These are phyloP conservation scores for Penicillium manginii DNA, from an alignment of 495 filamentous ascomycete species.

Conservation along the genomic window DNA sequence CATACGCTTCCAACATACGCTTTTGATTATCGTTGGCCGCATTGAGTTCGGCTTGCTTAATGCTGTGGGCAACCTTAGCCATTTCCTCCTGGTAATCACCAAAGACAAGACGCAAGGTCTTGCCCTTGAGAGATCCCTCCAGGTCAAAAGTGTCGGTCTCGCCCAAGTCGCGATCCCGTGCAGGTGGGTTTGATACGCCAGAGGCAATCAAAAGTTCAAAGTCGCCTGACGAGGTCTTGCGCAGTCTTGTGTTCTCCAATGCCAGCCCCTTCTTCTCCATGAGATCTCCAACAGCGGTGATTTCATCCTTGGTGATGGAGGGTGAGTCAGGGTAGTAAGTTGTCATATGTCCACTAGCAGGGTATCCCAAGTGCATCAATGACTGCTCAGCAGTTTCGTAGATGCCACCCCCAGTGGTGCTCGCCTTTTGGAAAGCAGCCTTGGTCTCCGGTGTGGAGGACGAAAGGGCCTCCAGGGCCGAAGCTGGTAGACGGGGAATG, in stretches of 20 bases:
- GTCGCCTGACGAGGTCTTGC: conserved; percentile 69
- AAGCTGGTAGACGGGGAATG: conserved; percentile 73
- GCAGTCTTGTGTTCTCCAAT: conserved; percentile 86
- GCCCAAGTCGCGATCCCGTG: conserved; percentile 68
- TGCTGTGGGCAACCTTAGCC: conserved; percentile 71
- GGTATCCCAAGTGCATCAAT: conserved; percentile 84
- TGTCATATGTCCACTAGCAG: conserved; percentile 80
- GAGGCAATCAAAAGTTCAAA: conserved; percentile 89
- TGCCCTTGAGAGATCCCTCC: conserved; percentile 64
- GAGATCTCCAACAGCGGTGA: conserved; percentile 70
- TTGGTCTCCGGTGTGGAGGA: conserved; percentile 61
- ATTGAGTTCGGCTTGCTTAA: conserved; percentile 72
- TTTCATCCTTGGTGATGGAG: conserved; percentile 83
- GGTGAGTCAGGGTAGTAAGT: conserved; percentile 92
- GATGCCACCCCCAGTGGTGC: conserved; percentile 63
- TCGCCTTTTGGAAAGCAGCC: conserved; percentile 64
- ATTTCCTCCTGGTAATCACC: conserved; percentile 84
- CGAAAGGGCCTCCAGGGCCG: conserved; percentile 72
- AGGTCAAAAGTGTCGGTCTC: conserved; percentile 68
- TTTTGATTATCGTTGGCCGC: conserved; percentile 85
- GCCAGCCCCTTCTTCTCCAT: conserved; percentile 73
- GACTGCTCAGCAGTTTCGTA: conserved; percentile 67
- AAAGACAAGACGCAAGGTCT: conserved; percentile 74
- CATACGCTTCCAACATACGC: conserved; percentile 82
- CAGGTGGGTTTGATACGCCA: conserved; percentile 58